phyloP scores from a whole-genome alignment of 352 stramenopile genomes.

The Phytophthora nicotianae region DNA sequence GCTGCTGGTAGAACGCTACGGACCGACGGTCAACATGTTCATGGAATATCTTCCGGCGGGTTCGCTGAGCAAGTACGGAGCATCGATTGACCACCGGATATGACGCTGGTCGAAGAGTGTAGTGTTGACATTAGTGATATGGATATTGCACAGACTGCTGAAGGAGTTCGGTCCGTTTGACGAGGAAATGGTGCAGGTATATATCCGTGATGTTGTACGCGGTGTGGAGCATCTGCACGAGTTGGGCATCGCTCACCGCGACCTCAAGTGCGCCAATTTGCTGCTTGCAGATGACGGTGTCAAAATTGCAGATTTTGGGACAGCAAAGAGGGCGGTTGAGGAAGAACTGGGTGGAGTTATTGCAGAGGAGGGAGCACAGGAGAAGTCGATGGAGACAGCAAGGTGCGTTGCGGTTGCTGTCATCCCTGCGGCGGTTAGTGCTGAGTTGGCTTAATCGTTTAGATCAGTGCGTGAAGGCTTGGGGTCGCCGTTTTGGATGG shows the following conservation, averaged over 20 bases:
- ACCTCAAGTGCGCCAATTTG: constrained; percentile 90
- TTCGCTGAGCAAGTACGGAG: constrained; percentile 64
- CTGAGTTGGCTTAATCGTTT: background rate
- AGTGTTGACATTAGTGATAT: background rate
- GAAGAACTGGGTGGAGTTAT: background rate
- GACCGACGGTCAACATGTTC: constrained; percentile 72
- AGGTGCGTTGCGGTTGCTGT: constrained; percentile 11
- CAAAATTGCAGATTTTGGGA: constrained; percentile 90
- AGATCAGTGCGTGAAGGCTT: constrained; percentile 75
- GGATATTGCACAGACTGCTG: constrained; percentile 53
- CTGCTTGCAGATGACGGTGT: constrained; percentile 66
- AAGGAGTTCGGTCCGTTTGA: constrained; percentile 81
- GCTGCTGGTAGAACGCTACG: constrained; percentile 46
- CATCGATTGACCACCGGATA: background rate
- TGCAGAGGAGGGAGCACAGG: constrained; percentile 14
- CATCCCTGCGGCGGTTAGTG: background rate
- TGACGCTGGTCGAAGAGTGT: background rate
- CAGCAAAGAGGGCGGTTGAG: constrained; percentile 50
- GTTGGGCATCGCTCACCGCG: constrained; percentile 76
- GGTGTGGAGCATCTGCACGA: constrained; percentile 79
- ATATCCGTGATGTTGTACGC: constrained; percentile 59
- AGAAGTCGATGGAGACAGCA: constrained; percentile 23
- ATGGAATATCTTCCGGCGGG: constrained; percentile 89
- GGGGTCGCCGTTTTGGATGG: constrained; percentile 96
- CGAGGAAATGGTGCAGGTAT: constrained; percentile 62